phyloP scores from a whole-genome alignment of 352 stramenopile genomes.

The Globisporangium megalacanthum region DNA sequence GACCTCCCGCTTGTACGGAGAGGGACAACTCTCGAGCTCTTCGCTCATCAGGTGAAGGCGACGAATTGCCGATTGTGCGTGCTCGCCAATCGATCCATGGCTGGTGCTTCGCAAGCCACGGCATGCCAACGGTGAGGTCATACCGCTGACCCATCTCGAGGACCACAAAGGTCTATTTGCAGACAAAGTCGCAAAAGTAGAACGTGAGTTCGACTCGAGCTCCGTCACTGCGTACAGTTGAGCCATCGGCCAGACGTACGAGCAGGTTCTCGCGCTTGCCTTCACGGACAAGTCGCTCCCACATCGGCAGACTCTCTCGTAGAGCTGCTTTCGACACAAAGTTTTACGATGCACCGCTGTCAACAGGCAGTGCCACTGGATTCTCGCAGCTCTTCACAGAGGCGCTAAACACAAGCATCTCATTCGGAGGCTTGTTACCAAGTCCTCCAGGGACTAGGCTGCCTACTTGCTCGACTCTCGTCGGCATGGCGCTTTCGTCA shows the following conservation, averaged over 20 bases:
- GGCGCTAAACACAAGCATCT: conserved; percentile 6
- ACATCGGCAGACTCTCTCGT: neutral
- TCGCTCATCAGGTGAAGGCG: too few species aligned
- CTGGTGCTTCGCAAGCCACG: too few species aligned
- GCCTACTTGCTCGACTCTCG: neutral
- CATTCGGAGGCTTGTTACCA: neutral
- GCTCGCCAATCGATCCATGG: too few species aligned
- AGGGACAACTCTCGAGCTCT: too few species aligned
- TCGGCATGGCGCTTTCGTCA: neutral
- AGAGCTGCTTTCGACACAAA: conserved; percentile 6
- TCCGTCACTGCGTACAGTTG: conserved; percentile 1
- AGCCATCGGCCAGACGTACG: conserved; percentile 1
- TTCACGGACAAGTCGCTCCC: neutral
- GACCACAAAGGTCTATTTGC: conserved; percentile 4
- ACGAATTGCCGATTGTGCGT: too few species aligned
- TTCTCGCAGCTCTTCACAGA: conserved; percentile 2
- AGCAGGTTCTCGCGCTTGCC: neutral
- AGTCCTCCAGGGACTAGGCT: conserved; percentile 1
- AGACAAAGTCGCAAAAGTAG: conserved; percentile 6
- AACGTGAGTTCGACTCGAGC: conserved; percentile 1
- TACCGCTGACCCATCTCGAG: conserved; percentile 1
- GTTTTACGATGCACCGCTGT: conserved; percentile 3
- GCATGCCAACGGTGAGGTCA: neutral
- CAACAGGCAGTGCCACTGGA: neutral
- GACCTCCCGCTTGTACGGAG: too few species aligned